Conservation (phyloP, 371 early-diverging fungal genomes). For the Mortierella polycephala region DNA sequence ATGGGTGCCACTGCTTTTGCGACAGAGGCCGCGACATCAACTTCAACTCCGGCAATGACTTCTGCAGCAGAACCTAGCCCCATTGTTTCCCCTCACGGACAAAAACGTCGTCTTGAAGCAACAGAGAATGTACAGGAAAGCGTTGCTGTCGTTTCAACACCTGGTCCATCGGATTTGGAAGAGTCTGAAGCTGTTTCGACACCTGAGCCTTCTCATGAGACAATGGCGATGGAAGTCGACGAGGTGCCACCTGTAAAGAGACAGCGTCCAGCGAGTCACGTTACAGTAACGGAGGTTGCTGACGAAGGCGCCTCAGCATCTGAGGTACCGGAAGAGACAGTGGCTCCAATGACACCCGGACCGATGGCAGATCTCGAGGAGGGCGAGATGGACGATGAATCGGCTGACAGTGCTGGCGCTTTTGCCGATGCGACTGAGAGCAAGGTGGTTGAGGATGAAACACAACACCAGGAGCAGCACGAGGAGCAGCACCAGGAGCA, state of each 20-base stretch:
- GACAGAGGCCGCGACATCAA: slow-evolving; percentile 1
- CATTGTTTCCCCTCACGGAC: slow-evolving; percentile 31
- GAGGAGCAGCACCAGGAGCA: background rate
- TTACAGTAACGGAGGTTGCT: slow-evolving; percentile 26
- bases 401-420: slow-evolving; percentile 1
- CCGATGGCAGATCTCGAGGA: slow-evolving; percentile 33
- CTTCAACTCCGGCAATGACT: slow-evolving; percentile 1
- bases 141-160: slow-evolving; percentile 50
- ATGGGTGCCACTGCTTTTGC: background rate
- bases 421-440: background rate
- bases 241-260: slow-evolving; percentile 48
- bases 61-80: background rate
- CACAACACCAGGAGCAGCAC: slow-evolving; percentile 1
- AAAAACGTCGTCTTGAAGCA: slow-evolving; percentile 48
- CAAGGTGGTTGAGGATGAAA: slow-evolving; percentile 1
- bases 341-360: slow-evolving; percentile 23
- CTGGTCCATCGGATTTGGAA: slow-evolving; percentile 39
- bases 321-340: slow-evolving; percentile 8
- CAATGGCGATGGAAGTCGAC: slow-evolving; percentile 45
- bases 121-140: slow-evolving; percentile 37
- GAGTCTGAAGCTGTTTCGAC: slow-evolving; percentile 30
- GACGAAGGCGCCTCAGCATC: slow-evolving; percentile 15
- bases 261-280: slow-evolving; percentile 37
- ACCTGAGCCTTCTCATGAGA: slow-evolving; percentile 15
- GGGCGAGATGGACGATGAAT: slow-evolving; percentile 31